Percentiles rank a stretch among this genome's conserved stretches.
Conservation (phyloP, 257 asterid species). For the Osmanthus fragrans region DNA sequence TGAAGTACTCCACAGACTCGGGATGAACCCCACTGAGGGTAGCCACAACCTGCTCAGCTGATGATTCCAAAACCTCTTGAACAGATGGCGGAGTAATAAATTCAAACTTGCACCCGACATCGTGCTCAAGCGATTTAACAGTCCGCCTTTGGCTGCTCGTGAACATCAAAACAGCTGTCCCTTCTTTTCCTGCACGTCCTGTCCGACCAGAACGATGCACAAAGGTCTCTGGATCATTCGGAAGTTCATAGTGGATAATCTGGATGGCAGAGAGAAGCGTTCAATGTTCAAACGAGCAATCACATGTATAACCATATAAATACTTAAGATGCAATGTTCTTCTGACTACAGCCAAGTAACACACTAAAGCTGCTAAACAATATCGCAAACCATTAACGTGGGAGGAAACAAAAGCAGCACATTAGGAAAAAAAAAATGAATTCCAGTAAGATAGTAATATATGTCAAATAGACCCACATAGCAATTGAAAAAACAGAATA, state of each 20-base stretch:
- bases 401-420: background rate
- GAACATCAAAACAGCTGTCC: conserved; percentile 73
- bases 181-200: conserved; percentile 91
- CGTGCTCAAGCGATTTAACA: conserved; percentile 74
- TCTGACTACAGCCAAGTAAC: background rate
- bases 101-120: conserved; percentile 76
- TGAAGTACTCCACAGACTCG: conserved; percentile 44
- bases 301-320: background rate
- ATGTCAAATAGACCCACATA: background rate
- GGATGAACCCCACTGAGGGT: conserved; percentile 51
- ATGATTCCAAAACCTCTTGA: conserved; percentile 77
- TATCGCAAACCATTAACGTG: background rate
- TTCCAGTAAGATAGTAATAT: background rate
- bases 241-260: conserved; percentile 95
- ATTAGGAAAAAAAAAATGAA: background rate
- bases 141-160: conserved; percentile 75
- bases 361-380: background rate
- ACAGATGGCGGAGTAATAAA: conserved; percentile 68
- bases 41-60: conserved; percentile 61
- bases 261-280: conserved; percentile 23
- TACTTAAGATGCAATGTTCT: background rate
- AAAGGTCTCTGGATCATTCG: conserved; percentile 93
- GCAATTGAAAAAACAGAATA: background rate
- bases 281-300: background rate
- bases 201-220: conserved; percentile 99